Evolutionary conservation across 306 rosid genomes (phyloP).

Genomic region (Begonia peltatifolia): DNA sequence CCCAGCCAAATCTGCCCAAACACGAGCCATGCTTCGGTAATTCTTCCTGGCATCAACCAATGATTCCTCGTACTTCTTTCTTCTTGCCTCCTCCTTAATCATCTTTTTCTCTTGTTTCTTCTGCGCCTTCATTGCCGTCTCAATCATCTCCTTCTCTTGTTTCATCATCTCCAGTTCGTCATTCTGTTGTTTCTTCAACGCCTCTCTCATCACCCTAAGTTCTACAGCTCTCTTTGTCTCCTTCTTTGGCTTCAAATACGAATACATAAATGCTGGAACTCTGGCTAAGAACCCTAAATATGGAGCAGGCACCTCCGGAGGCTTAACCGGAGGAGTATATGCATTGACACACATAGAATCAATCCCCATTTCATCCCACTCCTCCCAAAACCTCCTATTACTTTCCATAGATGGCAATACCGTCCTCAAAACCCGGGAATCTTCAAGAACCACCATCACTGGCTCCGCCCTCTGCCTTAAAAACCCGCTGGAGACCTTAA

Average conservation of each 20-base stretch:
- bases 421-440: constrained; percentile 58
- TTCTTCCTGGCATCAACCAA: constrained; percentile 26
- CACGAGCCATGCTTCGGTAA: constrained; percentile 17
- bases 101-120: constrained; percentile 55
- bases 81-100: constrained; percentile 28
- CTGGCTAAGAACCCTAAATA: constrained; percentile 30
- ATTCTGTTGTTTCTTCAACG: constrained; percentile 38
- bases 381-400: constrained; percentile 54
- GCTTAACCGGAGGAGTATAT: constrained; percentile 60
- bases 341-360: constrained; percentile 64
- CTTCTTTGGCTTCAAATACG: constrained; percentile 30
- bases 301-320: constrained; percentile 53
- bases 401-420: constrained; percentile 54
- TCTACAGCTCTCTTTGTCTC: constrained; percentile 50
- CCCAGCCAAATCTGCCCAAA: constrained; percentile 53
- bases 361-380: constrained; percentile 46
- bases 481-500: constrained; percentile 30
- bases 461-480: constrained; percentile 34
- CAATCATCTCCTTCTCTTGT: constrained; percentile 43
- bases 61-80: constrained; percentile 30
- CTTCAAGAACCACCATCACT: constrained; percentile 65
- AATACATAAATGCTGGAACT: constrained; percentile 12
- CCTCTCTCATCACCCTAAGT: constrained; percentile 42
- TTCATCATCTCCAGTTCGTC: constrained; percentile 31
- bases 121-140: constrained; percentile 26